Evolutionary conservation across 805 yeast species (phyloP), one percentile per base, ranked within the genome.

Genomic region (Wickerhamiella sorbophila): DNA sequence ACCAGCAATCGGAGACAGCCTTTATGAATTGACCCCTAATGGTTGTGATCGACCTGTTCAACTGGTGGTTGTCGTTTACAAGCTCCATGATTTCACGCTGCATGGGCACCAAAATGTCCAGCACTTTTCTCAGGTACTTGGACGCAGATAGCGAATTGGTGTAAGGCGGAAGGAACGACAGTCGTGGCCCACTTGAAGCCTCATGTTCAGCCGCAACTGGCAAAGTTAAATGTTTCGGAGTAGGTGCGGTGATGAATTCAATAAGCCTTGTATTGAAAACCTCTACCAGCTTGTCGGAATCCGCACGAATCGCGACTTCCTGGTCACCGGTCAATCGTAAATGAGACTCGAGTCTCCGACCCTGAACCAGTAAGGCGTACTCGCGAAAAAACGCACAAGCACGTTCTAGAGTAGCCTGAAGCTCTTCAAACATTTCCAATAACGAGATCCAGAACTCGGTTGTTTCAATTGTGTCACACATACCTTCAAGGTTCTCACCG

Each of bases 101-200:
- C 21, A 65, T 59, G 21, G 60, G 56, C 24, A 64, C 57, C 8
- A 78, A 57, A 2, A 65, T 62, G 2, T 62, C 63, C 20, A 71
- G 63, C 14, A 77, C 60, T 21, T 59, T 58, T 1, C 75, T 67
- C 31, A 74, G 55, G 50, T 71, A 75, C 48, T 70, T 65, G 29
- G 75, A 56, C 2, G 79, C 66, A 36, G 82, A 67, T 19, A 81
- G 60, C 6, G 79, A 71, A 52, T 79, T 81, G 1, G 85, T 66
- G 41, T 65, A 64, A 1, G 79, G 77, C 3, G 88, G 87, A 18
- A 78, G 54, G 51, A 75, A 77, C 1, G 78, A 77, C 54, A 64
- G 72, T 29, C 60, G 58, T 39, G 42, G n/a, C 33, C 33, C 24
- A 31, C 45, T 21, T 36, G 15, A 27, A 5, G 29, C 31, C 5